Evolutionary conservation across 345 rosid species (phyloP), one percentile per base, ranked within the genome.

Genomic region (Populus simonii): DNA sequence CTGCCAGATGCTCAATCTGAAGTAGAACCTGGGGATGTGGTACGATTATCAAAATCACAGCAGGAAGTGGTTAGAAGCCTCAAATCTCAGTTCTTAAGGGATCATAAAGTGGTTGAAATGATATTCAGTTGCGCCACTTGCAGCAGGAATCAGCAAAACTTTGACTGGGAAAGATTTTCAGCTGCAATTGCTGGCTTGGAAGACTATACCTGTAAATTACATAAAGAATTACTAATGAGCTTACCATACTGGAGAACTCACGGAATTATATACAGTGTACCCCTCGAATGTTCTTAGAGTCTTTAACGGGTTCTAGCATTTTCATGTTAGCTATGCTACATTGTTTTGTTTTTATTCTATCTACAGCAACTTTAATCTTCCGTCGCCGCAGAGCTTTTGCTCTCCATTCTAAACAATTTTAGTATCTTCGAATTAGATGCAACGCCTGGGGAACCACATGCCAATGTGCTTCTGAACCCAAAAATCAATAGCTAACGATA

Each of bases 211-310:
- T 5, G 55, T 39, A 86, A 82, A 83, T 85, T 90, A 76, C 84
- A 73, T 13, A 74, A 82, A 74, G 79, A 89, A 45, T 75, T 96
- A 27, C 68, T 78, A n/a, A 62, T 70, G 45, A 91, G 93, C 79
- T 83, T 92, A 76, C 90, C 98, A 25, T 71, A 79, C 13, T 93
- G 97, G 98, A 86, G 75, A 87, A 69, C 74, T 43, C 83, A 86
- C 74, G 86, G 86, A 68, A 82, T 88, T 45, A 81, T 91, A 43
- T 72, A 83, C 74, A 57, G 17, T 12, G 77, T 83, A 31, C 41
- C 74, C 1, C 25, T 25, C 66, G 47, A 63, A 72, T 41, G 35
- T 17, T 23, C 55, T 49, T 70, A 27, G 67, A 59, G 65, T 25
- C 47, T 51, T 9, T 1, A 36, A 29, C 7, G 38, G 70, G 4